Conservation (phyloP, 2,329 filamentous ascomycete species). For the Fusarium sambucinum region DNA sequence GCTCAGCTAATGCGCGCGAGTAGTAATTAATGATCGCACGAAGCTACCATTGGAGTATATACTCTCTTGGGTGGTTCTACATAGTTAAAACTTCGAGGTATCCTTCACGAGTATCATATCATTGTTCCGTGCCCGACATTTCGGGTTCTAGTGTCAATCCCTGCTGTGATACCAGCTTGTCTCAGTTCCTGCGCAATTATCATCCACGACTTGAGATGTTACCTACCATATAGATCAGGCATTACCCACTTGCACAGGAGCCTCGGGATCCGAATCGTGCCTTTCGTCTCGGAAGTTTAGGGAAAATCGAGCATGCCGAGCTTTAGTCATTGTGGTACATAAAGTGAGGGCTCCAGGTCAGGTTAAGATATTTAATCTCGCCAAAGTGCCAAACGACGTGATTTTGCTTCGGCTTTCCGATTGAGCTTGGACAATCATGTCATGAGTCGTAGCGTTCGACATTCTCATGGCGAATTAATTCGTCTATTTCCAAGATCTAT, state of each 20-base stretch:
- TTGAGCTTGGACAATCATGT: conserved; percentile 20
- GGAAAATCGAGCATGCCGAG: conserved; percentile 39
- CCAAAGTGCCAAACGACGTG: conserved; percentile 38
- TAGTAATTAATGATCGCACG: conserved; percentile 28
- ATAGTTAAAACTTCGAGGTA: background rate
- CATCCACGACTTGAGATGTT: background rate
- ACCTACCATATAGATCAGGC: background rate
- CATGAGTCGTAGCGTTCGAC: conserved; percentile 1
- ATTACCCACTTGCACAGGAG: background rate
- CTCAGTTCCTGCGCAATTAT: background rate
- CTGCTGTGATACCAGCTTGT: background rate
- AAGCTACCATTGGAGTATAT: background rate
- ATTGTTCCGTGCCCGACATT: background rate
- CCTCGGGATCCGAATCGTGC: background rate
- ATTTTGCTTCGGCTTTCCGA: conserved; percentile 19
- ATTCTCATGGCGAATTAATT: background rate
- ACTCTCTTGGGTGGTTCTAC: background rate
- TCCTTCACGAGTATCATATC: conserved; percentile 17
- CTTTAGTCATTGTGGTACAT: conserved; percentile 12
- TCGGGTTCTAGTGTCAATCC: background rate
- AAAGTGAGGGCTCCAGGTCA: background rate
- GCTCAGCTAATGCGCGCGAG: conserved; percentile 37
- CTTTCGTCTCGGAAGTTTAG: conserved; percentile 29
- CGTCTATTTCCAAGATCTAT: background rate
- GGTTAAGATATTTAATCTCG: conserved; percentile 31